phyloP scores from a whole-genome alignment of 2,329 filamentous ascomycete species.

The Penicillium olsonii region DNA sequence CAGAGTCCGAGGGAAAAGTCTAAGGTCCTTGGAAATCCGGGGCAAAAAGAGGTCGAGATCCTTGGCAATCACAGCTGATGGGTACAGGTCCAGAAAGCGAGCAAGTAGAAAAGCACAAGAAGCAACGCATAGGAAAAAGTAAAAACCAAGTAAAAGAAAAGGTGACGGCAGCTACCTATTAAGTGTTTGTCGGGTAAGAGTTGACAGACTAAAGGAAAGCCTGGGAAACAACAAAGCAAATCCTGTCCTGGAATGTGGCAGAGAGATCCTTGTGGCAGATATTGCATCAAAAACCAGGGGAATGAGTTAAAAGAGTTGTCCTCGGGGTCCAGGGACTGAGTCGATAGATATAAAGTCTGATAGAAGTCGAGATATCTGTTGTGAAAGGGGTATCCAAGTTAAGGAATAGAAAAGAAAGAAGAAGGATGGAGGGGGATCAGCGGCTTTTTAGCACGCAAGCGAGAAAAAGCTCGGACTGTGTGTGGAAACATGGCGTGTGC shows the following conservation, averaged over 20 bases:
- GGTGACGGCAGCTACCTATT: constrained; percentile 47
- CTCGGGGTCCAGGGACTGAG: constrained; percentile 16
- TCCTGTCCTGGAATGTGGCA: constrained; percentile 35
- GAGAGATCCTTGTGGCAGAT: constrained; percentile 30
- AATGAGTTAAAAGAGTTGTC: constrained; percentile 10
- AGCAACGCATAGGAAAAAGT: constrained; percentile 25
- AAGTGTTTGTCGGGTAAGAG: constrained; percentile 31
- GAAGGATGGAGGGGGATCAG: constrained; percentile 17
- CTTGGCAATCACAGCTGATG: constrained; percentile 13
- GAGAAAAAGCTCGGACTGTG: constrained; percentile 15
- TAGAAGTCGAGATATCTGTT: constrained; percentile 3
- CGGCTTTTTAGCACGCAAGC: constrained; percentile 24
- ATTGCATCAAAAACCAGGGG: constrained; percentile 26
- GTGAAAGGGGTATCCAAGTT: constrained; percentile 20
- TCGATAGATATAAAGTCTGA: constrained; percentile 4
- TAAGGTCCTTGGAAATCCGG: constrained; percentile 22
- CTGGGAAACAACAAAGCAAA: constrained; percentile 33
- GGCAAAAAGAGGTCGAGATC: constrained; percentile 11
- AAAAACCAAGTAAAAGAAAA: constrained; percentile 30
- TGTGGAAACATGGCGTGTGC: constrained; percentile 26
- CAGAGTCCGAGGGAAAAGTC: constrained; percentile 17
- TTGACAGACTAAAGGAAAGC: constrained; percentile 26
- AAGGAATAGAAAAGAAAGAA: constrained; percentile 17
- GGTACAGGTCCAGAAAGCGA: constrained; percentile 25
- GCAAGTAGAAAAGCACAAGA: constrained; percentile 11